These are phyloP conservation scores for Blastobotrys malaysiensis DNA, from an alignment of 1,139 yeast genomes.

Conservation along the genomic window DNA sequence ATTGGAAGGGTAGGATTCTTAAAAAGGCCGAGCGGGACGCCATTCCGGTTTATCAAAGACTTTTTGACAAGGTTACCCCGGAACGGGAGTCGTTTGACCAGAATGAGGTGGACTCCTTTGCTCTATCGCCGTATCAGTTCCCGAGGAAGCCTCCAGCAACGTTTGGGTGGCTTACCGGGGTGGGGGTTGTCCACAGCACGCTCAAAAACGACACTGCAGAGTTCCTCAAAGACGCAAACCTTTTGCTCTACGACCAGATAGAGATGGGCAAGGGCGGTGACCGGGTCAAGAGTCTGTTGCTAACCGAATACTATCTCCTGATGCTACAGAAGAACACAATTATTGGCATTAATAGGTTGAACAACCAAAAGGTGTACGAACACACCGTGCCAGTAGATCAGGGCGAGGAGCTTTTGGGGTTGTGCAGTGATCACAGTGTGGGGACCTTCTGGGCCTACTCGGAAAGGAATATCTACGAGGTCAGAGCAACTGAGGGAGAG, in stretches of 20 bases:
- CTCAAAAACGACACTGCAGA: constrained; percentile 19
- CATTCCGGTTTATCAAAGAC: constrained; percentile 28
- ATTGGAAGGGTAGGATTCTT: constrained; percentile 35
- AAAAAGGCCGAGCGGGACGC: constrained; percentile 23
- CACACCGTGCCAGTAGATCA: constrained; percentile 38
- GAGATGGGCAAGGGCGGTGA: constrained; percentile 28
- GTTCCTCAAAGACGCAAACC: constrained; percentile 33
- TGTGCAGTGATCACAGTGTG: constrained; percentile 51
- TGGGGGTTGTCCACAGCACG: constrained; percentile 42
- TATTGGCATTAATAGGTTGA: constrained; percentile 45
- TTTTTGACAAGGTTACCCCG: constrained; percentile 27
- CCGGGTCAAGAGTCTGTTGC: constrained; percentile 18
- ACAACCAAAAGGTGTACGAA: constrained; percentile 42
- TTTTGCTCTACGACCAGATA: constrained; percentile 39
- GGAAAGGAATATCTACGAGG: constrained; percentile 50
- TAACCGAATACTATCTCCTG: constrained; percentile 52
- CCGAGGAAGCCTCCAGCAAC: constrained; percentile 12
- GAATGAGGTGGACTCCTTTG: constrained; percentile 16
- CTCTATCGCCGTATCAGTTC: constrained; percentile 17
- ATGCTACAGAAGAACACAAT: constrained; percentile 41
- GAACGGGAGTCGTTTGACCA: constrained; percentile 27
- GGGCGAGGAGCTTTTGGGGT: constrained; percentile 47
- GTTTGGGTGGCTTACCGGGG: constrained; percentile 45
- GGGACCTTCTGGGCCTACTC: constrained; percentile 61
- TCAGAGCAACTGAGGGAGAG: constrained; percentile 60